Base-by-base conservation (phyloP, 2,329 filamentous ascomycete genomes). In the Xylariales sp. region DNA sequence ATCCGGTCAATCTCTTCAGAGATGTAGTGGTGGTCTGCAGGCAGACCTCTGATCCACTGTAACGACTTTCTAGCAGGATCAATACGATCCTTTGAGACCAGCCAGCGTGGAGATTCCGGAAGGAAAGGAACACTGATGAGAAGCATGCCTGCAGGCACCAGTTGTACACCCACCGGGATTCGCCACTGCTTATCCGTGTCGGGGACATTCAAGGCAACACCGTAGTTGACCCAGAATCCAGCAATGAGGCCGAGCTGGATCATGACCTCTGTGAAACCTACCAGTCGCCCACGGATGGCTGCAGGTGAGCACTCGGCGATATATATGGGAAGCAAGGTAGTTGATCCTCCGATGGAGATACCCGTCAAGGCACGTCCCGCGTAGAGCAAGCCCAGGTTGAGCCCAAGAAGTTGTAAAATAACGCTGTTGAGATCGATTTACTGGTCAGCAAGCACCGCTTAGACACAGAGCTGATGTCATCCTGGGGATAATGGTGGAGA, bases 21-120 rank as follows among this genome's bases (percentile, higher is more conserved):
- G 1, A 59, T 47, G 6, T 55, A 57, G 0, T 49, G 47, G 10
- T 59, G 53, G 12, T 53, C 47, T n/a, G 48, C 49, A 0, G 55
- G 53, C 1, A 59, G 47, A n/a, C n/a, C n/a, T n/a, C n/a, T n/a
- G n/a, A n/a, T n/a, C n/a, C n/a, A n/a, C n/a, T n/a, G n/a, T n/a
- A n/a, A n/a, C n/a, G n/a, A n/a, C n/a, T n/a, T n/a, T n/a, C n/a
- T n/a, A n/a, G n/a, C n/a, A n/a, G n/a, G n/a, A n/a, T n/a, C n/a
- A n/a, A n/a, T n/a, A n/a, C n/a, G n/a, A n/a, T n/a, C n/a, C n/a
- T n/a, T n/a, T n/a, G n/a, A n/a, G n/a, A n/a, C n/a, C n/a, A n/a
- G n/a, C 76, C 78, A 82, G 32, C 77, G 67, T 2, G 78, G 78
- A 2, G 73, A 77, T 44, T 80, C 76, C 2, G 62, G 65, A 16